Evolutionary conservation across 2,329 filamentous ascomycete species (phyloP).

Genomic region (Zopfia rhizophila): DNA sequence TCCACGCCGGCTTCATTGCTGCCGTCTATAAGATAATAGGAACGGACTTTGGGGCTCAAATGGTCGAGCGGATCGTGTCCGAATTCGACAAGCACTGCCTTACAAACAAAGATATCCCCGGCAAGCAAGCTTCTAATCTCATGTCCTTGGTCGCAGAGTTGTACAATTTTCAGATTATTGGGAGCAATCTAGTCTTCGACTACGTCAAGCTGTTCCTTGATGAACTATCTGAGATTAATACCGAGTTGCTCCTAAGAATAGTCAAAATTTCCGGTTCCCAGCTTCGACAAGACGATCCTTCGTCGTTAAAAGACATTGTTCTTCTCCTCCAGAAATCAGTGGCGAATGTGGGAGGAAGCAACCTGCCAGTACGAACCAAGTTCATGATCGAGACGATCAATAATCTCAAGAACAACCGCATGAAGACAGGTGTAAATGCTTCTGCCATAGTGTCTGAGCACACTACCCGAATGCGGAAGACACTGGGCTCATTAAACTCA

Average conservation of each 20-base stretch:
- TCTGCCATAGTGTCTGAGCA: slow-evolving; percentile 82
- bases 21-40: slow-evolving; percentile 89
- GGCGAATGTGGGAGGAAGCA: slow-evolving; percentile 72
- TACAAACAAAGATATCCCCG: slow-evolving; percentile 47
- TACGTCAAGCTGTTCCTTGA: slow-evolving; percentile 82
- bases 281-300: slow-evolving; percentile 87
- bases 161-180: slow-evolving; percentile 91
- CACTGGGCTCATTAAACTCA: slow-evolving; percentile 79
- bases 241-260: slow-evolving; percentile 85
- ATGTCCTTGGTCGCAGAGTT: slow-evolving; percentile 85
- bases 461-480: slow-evolving; percentile 87
- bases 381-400: slow-evolving; percentile 99
- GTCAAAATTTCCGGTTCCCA: slow-evolving; percentile 83
- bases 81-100: slow-evolving; percentile 76
- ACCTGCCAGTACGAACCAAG: slow-evolving; percentile 85
- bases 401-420: slow-evolving; percentile 91
- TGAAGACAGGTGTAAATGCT: slow-evolving; percentile 78
- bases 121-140: slow-evolving; percentile 76
- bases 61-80: slow-evolving; percentile 81
- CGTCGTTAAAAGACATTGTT: slow-evolving; percentile 88
- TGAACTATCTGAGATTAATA: slow-evolving; percentile 83
- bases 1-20: slow-evolving; percentile 89
- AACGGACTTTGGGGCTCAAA: slow-evolving; percentile 87
- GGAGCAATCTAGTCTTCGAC: slow-evolving; percentile 86
- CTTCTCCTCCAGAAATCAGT: slow-evolving; percentile 79